Evolutionary conservation across 768 basidiomycete genomes (phyloP).

Genomic region (Strobilomyces confusus): DNA sequence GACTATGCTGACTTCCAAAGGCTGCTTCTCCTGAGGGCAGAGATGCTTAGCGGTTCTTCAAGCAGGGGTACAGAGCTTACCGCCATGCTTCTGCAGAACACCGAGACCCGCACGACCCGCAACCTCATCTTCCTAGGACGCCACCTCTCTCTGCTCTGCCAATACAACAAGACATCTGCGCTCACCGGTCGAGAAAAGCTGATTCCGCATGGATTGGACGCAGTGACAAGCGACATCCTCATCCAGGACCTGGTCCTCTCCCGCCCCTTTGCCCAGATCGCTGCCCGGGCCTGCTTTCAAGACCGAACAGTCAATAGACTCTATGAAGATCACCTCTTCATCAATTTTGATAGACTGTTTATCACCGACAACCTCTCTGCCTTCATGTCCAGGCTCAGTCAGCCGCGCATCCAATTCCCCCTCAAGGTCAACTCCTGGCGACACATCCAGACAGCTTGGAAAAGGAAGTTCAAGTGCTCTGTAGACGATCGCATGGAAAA

Average conservation of each 20-base stretch:
- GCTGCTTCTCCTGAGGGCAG: too few relatives aligned
- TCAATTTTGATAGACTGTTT: slow-evolving; percentile 8
- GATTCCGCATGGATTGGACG: slow-evolving; percentile 2
- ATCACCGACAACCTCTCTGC: neutral
- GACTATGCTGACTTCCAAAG: too few relatives aligned
- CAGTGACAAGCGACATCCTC: neutral
- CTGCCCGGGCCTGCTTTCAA: neutral
- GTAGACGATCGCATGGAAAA: neutral
- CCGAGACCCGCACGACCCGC: neutral
- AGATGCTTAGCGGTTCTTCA: slow-evolving; percentile 13
- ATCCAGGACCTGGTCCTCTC: neutral
- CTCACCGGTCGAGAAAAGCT: slow-evolving; percentile 1
- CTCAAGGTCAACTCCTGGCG: slow-evolving; percentile 1
- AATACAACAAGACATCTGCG: neutral
- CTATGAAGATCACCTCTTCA: slow-evolving; percentile 15
- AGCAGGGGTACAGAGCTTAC: slow-evolving; percentile 7
- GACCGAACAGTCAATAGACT: neutral
- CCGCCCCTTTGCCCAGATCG: neutral
- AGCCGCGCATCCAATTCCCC: neutral
- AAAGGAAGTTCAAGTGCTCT: neutral
- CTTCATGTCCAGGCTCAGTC: neutral
- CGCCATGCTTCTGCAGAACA: neutral
- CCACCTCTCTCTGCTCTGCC: neutral
- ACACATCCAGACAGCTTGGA: slow-evolving; percentile 7
- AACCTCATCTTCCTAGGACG: neutral